Conservation (phyloP, 2,329 filamentous ascomycete species). For the Erysiphe pulchra region DNA sequence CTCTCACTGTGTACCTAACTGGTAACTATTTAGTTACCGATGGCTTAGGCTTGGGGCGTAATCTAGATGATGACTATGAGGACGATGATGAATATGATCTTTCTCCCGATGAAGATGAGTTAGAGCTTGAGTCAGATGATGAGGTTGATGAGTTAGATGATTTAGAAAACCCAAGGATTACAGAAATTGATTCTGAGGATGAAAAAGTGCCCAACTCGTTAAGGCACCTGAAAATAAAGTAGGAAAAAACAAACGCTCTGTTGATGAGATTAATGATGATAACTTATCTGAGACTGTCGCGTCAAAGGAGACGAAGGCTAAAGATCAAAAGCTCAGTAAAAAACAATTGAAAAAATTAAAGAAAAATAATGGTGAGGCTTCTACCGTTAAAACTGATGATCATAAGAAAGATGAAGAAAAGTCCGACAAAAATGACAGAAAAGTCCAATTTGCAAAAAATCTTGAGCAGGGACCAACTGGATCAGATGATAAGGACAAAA, state of each 20-base stretch:
- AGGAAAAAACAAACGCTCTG: slow-evolving; percentile 85
- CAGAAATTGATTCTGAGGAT: slow-evolving; percentile 59
- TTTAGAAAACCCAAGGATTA: slow-evolving; percentile 55
- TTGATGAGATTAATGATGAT: slow-evolving; percentile 37
- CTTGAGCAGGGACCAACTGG: slow-evolving; percentile 88
- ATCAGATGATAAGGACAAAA: slow-evolving; percentile 24
- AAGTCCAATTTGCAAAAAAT: slow-evolving; percentile 97
- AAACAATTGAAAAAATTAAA: slow-evolving; percentile 96
- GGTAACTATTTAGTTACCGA: slow-evolving; percentile 78
- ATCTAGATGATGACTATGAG: slow-evolving; percentile 33
- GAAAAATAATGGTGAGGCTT: slow-evolving; percentile 90
- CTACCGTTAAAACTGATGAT: slow-evolving; percentile 29
- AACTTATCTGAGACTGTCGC: slow-evolving; percentile 66
- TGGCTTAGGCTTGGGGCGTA: slow-evolving; percentile 25
- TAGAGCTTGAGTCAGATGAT: slow-evolving; percentile 26
- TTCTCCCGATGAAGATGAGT: slow-evolving; percentile 53
- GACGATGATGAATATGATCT: slow-evolving; percentile 56
- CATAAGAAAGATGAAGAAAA: slow-evolving; percentile 31
- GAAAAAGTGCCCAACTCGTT: slow-evolving; percentile 37
- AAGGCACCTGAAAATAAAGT: slow-evolving; percentile 19
- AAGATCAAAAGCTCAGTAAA: slow-evolving; percentile 64
- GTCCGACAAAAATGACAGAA: slow-evolving; percentile 48
- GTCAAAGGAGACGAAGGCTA: slow-evolving; percentile 26
- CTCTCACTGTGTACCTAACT: slow-evolving; percentile 74
- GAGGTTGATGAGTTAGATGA: slow-evolving; percentile 57